phyloP scores from a whole-genome alignment of 441 rosid genomes.

The Raphanus hybrid region DNA sequence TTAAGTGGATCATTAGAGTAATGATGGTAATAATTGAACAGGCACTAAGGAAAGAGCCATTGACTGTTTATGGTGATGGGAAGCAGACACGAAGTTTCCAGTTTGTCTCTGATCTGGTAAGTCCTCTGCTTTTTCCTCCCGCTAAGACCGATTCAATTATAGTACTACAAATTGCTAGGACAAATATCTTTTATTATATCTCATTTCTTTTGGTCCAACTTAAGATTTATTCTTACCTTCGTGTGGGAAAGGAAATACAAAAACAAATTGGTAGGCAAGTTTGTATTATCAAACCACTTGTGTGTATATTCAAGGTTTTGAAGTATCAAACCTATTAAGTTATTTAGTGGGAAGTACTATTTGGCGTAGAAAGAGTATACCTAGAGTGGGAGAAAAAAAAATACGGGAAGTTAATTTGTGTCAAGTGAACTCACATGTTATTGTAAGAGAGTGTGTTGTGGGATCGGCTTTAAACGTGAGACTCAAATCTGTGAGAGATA shows the following conservation, averaged over 20 bases:
- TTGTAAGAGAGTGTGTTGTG: slow-evolving; percentile 22
- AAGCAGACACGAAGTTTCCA: slow-evolving; percentile 92
- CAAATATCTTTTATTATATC: not conserved
- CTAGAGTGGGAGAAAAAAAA: not conserved
- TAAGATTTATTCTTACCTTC: not conserved
- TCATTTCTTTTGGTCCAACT: not conserved
- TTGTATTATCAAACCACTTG: no score
- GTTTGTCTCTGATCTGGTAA: slow-evolving; percentile 82
- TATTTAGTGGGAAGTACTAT: no score
- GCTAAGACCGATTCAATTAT: slow-evolving; percentile 4
- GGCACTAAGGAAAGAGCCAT: slow-evolving; percentile 81
- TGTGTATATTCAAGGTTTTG: no score
- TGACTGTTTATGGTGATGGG: slow-evolving; percentile 90
- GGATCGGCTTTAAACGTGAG: slow-evolving; percentile 32
- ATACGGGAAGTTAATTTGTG: slow-evolving; percentile 10
- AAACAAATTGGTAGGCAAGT: not conserved
- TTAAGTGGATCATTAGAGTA: slow-evolving; percentile 24
- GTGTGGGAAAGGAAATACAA: not conserved
- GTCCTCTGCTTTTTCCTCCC: slow-evolving; percentile 2
- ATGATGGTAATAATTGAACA: slow-evolving; percentile 39
- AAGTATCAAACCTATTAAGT: no score
- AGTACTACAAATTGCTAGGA: not conserved
- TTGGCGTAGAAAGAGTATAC: no score
- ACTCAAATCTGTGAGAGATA: slow-evolving; percentile 25
- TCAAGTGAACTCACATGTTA: slow-evolving; percentile 31